Evolutionary conservation across 2,329 filamentous ascomycete species (phyloP), one percentile per base, ranked within the genome.

Genomic region (Cercospora citrullina): DNA sequence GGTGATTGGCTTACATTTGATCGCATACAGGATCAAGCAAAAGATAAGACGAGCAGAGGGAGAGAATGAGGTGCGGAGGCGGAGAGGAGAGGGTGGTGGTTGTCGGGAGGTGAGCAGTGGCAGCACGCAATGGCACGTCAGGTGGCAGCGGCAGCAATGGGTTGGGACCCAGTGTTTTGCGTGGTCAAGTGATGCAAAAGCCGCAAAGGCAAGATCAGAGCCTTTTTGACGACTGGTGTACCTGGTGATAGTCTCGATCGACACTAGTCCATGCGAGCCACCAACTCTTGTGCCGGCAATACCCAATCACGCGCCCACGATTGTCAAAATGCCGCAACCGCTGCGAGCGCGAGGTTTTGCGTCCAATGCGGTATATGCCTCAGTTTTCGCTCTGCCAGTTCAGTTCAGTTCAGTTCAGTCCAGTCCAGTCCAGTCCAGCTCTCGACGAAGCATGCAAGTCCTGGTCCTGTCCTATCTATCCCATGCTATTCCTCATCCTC

Each of bases 1-100:
- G 53, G 53, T 28, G 53, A 58, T 58, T 23, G 53, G 53, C 53
- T 58, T 58, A 58, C 53, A 58, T 58, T 58, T 10, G 53, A 58
- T 58, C 53, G 53, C 53, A 58, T 58, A 33, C n/a, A 58, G 53
- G 53, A 58, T 58, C 53, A 58, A 26, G 16, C 53, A 33, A 58
- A 33, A 9, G 53, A 18, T 23, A 5, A 21, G 28, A n/a, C 26
- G 53, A 53, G 48, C 10, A n/a, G 53, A 14, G 26, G 53, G 26
- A 9, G 7, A 55, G 12, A 58, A 28, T 53, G 26, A 58, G 53
- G 9, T n/a, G 53, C 16, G 53, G 53, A 58, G 53, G 26, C 23
- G 53, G 26, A 31, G 53, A 28, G 26, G 28, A 31, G 53, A 21
- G 10, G 53, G 53, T 18, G 48, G 48, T 12, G 48, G 48, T 28